These are phyloP conservation scores for Neofusicoccum ribis DNA, from an alignment of 2,329 filamentous ascomycete species.

Conservation along the genomic window DNA sequence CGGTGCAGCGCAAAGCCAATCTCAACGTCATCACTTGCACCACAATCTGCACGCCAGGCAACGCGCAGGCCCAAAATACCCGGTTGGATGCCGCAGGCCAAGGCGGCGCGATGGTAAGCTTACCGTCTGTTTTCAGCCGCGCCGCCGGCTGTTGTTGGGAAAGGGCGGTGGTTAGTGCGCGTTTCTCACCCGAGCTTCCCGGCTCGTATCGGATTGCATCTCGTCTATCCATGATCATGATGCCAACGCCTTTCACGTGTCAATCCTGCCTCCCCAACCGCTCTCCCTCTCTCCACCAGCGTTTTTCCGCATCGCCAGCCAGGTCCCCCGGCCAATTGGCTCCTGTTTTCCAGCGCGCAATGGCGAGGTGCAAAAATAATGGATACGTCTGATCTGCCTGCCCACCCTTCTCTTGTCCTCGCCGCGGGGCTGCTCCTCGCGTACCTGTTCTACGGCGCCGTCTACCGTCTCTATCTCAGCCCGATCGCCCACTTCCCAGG, in stretches of 20 bases:
- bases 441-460: neutral
- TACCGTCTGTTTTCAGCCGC: too few relatives aligned
- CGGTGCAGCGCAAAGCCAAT: too few relatives aligned
- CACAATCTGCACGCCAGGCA: too few relatives aligned
- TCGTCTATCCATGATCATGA: neutral
- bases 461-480: constrained; percentile 22
- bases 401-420: constrained; percentile 1
- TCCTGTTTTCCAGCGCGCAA: neutral
- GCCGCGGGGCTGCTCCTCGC: neutral
- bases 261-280: neutral
- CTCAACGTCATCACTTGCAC: too few relatives aligned
- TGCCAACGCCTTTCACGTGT: constrained; percentile 9
- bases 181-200: neutral
- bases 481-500: constrained; percentile 22
- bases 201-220: neutral
- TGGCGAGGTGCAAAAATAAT: neutral
- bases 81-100: too few relatives aligned
- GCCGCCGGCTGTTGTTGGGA: neutral
- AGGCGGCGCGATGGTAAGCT: too few relatives aligned
- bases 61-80: too few relatives aligned
- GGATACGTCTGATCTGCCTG: neutral
- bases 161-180: too few relatives aligned
- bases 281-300: neutral
- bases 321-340: neutral
- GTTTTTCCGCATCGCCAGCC: too few relatives aligned